A percentile compares a stretch with the other conserved stretches of the same genome.
Evolutionary conservation across 371 early-diverging fungal genomes (phyloP).

Genomic region (Rhizopus stolonifer): DNA sequence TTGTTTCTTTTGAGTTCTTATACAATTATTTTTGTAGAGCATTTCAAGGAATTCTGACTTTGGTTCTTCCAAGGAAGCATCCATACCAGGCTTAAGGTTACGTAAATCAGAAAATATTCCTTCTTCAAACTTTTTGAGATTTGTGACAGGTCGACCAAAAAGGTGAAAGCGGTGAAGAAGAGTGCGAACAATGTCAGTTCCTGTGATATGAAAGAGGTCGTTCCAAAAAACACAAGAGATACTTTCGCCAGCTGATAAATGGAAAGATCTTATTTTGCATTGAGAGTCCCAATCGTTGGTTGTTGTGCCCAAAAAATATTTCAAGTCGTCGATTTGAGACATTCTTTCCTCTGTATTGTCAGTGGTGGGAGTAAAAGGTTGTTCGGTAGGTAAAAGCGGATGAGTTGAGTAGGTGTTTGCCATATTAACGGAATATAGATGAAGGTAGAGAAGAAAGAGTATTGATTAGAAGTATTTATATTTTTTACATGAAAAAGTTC

Average conservation of each 20-base stretch:
- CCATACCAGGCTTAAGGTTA: conserved; percentile 96
- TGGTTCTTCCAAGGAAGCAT: conserved; percentile 97
- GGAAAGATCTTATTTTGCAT: conserved; percentile 63
- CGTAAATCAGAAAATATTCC: conserved; percentile 98
- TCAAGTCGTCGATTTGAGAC: conserved; percentile 50
- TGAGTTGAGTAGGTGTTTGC: background rate
- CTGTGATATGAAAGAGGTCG: conserved; percentile 90
- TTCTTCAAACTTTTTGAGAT: conserved; percentile 99
- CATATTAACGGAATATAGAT: background rate
- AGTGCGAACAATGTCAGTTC: conserved; percentile 98
- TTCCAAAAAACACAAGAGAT: conserved; percentile 94
- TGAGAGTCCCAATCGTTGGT: conserved; percentile 56
- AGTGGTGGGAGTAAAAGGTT: conserved; percentile 22
- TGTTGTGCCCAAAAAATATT: conserved; percentile 60
- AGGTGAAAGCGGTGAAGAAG: conserved; percentile 93
- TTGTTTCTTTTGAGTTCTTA: conserved; percentile 99
- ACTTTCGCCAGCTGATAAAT: conserved; percentile 80
- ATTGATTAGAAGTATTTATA: conserved; percentile 2
- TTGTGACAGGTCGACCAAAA: conserved; percentile 87
- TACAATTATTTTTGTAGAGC: conserved; percentile 97
- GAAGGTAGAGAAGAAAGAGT: background rate
- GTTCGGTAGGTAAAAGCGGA: background rate
- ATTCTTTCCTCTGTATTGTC: conserved; percentile 33
- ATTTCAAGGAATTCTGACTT: conserved; percentile 96
- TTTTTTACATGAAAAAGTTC: background rate